These are phyloP conservation scores for Dryadomyces sulphureus DNA, from an alignment of 2,329 filamentous ascomycete species.

Conservation along the genomic window DNA sequence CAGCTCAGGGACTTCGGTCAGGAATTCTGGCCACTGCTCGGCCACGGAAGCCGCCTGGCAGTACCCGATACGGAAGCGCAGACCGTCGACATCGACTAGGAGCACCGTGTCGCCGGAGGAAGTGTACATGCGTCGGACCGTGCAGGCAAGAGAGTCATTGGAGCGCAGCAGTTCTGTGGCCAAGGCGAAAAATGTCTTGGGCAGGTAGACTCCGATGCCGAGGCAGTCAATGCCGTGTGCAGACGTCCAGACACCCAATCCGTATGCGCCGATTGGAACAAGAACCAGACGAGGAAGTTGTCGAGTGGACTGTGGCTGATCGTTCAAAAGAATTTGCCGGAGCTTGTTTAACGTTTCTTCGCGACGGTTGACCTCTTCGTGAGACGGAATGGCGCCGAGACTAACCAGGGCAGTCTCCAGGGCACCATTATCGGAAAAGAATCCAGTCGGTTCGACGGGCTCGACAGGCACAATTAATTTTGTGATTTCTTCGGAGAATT, in stretches of 20 bases:
- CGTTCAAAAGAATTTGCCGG: slow-evolving; percentile 1
- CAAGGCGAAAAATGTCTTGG: slow-evolving; percentile 45
- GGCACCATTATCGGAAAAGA: slow-evolving; percentile 17
- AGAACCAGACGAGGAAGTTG: slow-evolving; percentile 29
- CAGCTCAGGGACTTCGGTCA: slow-evolving; percentile 33
- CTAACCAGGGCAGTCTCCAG: slow-evolving; percentile 23
- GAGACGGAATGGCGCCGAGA: slow-evolving; percentile 29
- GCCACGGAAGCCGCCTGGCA: slow-evolving; percentile 42
- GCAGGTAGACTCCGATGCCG: slow-evolving; percentile 46
- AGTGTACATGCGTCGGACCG: slow-evolving; percentile 43
- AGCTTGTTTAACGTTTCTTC: slow-evolving; percentile 9
- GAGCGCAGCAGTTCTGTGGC: slow-evolving; percentile 37
- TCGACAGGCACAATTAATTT: slow-evolving; percentile 20
- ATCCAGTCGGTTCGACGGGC: slow-evolving; percentile 14
- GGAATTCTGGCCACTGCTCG: slow-evolving; percentile 33
- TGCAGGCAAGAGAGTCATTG: slow-evolving; percentile 19
- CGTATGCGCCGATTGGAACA: slow-evolving; percentile 51
- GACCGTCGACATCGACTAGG: slow-evolving; percentile 40
- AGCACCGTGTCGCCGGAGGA: slow-evolving; percentile 45
- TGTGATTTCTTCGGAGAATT: slow-evolving; percentile 9
- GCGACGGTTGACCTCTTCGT: slow-evolving; percentile 21
- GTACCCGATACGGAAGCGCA: slow-evolving; percentile 53
- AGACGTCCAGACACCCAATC: slow-evolving; percentile 44
- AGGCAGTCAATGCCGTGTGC: slow-evolving; percentile 51
- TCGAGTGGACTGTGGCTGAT: slow-evolving; percentile 9